Conservation (phyloP, 306 rosid genomes). For the Quercus aquifolioides region DNA sequence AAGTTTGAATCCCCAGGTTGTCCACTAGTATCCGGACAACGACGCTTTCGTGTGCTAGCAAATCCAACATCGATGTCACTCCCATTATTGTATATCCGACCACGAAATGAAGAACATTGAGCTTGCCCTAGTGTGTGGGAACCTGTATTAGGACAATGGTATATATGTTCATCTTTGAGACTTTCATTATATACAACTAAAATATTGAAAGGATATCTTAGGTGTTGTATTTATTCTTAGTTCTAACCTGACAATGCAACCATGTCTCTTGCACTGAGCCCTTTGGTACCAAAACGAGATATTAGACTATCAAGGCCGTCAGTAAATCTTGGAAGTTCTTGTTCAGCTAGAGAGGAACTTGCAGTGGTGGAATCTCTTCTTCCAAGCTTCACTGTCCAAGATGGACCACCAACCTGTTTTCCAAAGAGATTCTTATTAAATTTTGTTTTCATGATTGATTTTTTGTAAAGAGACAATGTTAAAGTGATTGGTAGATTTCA, state of each 20-base stretch:
- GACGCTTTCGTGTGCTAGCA: not conserved
- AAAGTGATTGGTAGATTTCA: no score
- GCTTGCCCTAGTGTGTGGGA: conserved; percentile 14
- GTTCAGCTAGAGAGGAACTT: conserved; percentile 18
- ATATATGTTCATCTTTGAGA: no score
- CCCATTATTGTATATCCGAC: not conserved
- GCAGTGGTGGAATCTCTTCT: conserved; percentile 38
- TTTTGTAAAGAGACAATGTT: no score
- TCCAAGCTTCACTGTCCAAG: conserved; percentile 41
- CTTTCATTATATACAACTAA: no score
- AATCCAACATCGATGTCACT: conserved; percentile 9
- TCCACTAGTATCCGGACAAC: not conserved
- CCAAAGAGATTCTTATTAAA: no score
- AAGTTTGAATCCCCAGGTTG: not conserved
- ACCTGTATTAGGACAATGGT: not conserved
- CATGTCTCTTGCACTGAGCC: conserved; percentile 27
- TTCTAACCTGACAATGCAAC: conserved; percentile 19
- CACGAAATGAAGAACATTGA: not conserved
- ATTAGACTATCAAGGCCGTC: conserved; percentile 28
- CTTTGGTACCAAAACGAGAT: conserved; percentile 10
- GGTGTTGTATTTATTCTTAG: no score
- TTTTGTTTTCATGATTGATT: no score
- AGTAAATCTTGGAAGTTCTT: conserved; percentile 23
- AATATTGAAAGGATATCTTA: no score
- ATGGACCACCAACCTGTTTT: conserved; percentile 22